Conservation (phyloP, 1,284 basidiomycete genomes). For the Moniliophthora roreri region DNA sequence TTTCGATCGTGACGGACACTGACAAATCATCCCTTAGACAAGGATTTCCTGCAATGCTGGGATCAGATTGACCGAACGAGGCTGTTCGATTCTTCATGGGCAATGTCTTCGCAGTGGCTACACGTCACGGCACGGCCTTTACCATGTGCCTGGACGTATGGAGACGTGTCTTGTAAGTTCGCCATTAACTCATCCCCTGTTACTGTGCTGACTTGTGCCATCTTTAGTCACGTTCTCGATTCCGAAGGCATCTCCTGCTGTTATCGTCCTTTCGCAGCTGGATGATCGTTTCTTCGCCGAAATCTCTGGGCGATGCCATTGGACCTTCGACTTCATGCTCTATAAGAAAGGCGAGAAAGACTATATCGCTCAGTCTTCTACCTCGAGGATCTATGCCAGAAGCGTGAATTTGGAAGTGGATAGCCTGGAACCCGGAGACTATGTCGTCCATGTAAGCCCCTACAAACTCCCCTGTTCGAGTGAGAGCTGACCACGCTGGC, state of each 20-base stretch:
- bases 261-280: constrained; percentile 26
- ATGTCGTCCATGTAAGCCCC: constrained; percentile 14
- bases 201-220: neutral
- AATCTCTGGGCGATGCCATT: constrained; percentile 24
- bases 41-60: constrained; percentile 48
- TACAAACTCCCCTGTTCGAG: neutral
- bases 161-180: constrained; percentile 47
- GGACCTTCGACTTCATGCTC: constrained; percentile 28
- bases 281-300: constrained; percentile 27
- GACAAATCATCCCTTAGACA: constrained; percentile 37
- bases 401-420: constrained; percentile 29
- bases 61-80: constrained; percentile 43
- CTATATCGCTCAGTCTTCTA: constrained; percentile 24
- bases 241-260: constrained; percentile 20
- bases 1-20: no score
- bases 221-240: constrained; percentile 31
- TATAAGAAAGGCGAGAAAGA: constrained; percentile 26
- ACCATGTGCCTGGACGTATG: constrained; percentile 43
- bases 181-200: neutral
- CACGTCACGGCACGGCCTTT: constrained; percentile 35
- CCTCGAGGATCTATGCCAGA: constrained; percentile 24
- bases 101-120: constrained; percentile 49
- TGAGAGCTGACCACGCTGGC: neutral
- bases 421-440: constrained; percentile 27
- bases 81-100: constrained; percentile 49